A percentile compares a stretch with the other conserved stretches of the same genome.
Conservation (phyloP, 2,329 filamentous ascomycete genomes). For the Annulohypoxylon truncatum region DNA sequence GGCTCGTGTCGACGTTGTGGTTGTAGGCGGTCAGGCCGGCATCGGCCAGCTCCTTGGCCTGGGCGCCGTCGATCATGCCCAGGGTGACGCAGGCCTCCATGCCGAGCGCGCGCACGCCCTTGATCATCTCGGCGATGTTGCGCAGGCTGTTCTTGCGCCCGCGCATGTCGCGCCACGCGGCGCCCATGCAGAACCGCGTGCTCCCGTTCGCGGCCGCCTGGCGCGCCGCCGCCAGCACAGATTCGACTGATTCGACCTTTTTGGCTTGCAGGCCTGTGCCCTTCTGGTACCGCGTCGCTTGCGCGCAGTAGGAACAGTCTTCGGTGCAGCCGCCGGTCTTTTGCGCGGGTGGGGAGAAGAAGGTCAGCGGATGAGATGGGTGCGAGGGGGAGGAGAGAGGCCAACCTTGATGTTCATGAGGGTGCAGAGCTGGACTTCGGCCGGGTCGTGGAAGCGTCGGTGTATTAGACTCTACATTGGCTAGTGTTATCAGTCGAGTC, state of each 20-base stretch:
- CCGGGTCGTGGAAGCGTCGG: constrained; percentile 85
- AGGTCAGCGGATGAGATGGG: background rate
- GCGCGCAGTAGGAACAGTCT: constrained; percentile 93
- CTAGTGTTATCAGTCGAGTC: constrained; percentile 27
- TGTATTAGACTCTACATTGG: constrained; percentile 75
- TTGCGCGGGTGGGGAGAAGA: background rate
- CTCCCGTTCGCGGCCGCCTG: constrained; percentile 85
- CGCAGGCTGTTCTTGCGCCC: constrained; percentile 85
- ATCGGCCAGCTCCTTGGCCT: constrained; percentile 84
- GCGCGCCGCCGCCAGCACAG: constrained; percentile 81
- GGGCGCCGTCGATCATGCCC: constrained; percentile 86
- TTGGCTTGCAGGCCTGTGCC: constrained; percentile 84
- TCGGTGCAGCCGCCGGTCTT: constrained; percentile 90
- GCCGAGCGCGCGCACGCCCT: constrained; percentile 80
- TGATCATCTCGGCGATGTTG: constrained; percentile 88
- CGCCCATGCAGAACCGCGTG: constrained; percentile 95
- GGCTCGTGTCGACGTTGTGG: constrained; percentile 91
- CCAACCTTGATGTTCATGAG: constrained; percentile 85
- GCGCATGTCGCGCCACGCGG: constrained; percentile 93
- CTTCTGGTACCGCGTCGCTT: constrained; percentile 82
- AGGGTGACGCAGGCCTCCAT: constrained; percentile 96
- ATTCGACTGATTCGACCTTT: constrained; percentile 81
- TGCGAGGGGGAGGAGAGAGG: background rate
- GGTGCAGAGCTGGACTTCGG: constrained; percentile 90
- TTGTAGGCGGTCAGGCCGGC: constrained; percentile 93